Evolutionary conservation across 768 basidiomycete genomes (phyloP).

Genomic region (Hypholoma fasciculare): DNA sequence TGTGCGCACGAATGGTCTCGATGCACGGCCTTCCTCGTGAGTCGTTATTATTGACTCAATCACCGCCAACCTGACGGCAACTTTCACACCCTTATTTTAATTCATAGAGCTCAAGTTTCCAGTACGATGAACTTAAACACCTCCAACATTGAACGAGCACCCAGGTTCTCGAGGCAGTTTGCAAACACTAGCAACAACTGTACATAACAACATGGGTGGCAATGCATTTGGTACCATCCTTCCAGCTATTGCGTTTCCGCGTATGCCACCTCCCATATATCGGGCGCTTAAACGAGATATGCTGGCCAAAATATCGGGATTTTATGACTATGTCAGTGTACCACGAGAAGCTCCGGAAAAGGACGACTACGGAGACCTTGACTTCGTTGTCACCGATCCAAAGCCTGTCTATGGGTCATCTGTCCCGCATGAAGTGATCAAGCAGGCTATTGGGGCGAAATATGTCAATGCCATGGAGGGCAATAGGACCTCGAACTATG

Average conservation of each 20-base stretch:
- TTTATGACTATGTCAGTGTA: constrained; percentile 53
- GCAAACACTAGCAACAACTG: background rate
- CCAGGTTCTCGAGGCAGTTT: too few species aligned
- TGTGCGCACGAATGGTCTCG: too few species aligned
- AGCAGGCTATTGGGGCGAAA: constrained; percentile 45
- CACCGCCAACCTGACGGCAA: too few species aligned
- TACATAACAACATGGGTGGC: constrained; percentile 55
- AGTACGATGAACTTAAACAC: too few species aligned
- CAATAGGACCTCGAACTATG: constrained; percentile 64
- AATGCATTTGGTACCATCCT: constrained; percentile 58
- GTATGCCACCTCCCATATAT: constrained; percentile 61
- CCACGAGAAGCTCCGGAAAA: constrained; percentile 70
- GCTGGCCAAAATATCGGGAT: constrained; percentile 35
- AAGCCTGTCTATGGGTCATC: constrained; percentile 12
- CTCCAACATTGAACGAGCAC: too few species aligned
- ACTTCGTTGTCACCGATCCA: constrained; percentile 61
- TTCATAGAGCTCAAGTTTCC: too few species aligned
- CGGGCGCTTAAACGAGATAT: constrained; percentile 46
- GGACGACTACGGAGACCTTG: constrained; percentile 65
- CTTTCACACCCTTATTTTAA: too few species aligned
- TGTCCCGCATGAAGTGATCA: constrained; percentile 35
- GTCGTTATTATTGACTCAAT: too few species aligned
- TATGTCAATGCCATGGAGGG: constrained; percentile 48
- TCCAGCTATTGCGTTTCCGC: constrained; percentile 50
- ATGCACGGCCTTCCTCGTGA: too few species aligned